These are phyloP conservation scores for Biscogniauxia sp. DNA, from an alignment of 2,329 filamentous ascomycete genomes.

Conservation along the genomic window DNA sequence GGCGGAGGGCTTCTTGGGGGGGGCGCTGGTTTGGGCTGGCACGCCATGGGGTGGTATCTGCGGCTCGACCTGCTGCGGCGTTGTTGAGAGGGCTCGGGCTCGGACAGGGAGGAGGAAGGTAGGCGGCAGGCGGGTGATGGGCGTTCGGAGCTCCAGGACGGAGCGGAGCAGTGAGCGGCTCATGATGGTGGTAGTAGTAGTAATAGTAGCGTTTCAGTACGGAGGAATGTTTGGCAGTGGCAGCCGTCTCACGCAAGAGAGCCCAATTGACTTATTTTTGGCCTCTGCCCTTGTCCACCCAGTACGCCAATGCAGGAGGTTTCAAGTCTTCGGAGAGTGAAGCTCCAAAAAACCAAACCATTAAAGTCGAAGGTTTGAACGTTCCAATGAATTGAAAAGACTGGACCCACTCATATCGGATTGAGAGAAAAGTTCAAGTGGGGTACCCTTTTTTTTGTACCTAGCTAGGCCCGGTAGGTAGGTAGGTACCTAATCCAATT, in stretches of 20 bases:
- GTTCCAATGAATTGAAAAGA: neutral
- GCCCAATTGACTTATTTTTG: neutral
- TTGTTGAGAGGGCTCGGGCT: conserved; percentile 31
- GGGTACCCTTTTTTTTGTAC: too few species aligned
- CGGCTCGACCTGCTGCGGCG: conserved; percentile 31
- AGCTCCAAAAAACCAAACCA: neutral
- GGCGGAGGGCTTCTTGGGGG: conserved; percentile 10
- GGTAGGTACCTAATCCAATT: neutral
- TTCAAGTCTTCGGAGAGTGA: neutral
- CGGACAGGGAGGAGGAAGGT: conserved; percentile 51
- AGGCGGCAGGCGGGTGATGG: conserved; percentile 45
- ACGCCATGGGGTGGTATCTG: conserved; percentile 29
- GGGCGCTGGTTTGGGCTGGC: conserved; percentile 11
- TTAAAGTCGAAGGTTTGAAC: neutral
- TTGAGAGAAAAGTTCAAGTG: conserved; percentile 5
- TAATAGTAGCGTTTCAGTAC: too few species aligned
- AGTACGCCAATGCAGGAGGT: neutral
- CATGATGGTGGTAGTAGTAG: conserved; percentile 36
- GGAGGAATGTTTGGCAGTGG: neutral
- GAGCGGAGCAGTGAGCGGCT: conserved; percentile 62
- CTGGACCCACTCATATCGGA: neutral
- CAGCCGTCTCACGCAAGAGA: too few species aligned
- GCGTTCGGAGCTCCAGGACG: conserved; percentile 57
- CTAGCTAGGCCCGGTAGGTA: too few species aligned
- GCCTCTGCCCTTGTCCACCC: neutral